Conservation (phyloP, 768 basidiomycete species). For the Suillus hirtellus region DNA sequence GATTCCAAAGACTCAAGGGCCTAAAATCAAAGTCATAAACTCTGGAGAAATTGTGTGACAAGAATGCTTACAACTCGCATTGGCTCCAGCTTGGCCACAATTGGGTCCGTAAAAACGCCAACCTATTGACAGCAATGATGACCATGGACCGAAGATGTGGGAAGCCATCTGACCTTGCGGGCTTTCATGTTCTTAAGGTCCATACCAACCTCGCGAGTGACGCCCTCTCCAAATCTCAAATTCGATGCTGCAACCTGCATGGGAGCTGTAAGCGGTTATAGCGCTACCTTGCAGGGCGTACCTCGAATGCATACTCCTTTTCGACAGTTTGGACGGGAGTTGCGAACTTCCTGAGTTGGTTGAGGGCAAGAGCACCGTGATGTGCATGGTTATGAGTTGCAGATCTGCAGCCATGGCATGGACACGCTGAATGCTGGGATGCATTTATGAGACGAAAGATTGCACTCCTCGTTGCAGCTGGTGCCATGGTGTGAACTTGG, state of each 20-base stretch:
- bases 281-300: slow-evolving; percentile 23
- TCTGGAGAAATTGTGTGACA: neutral
- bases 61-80: slow-evolving; percentile 68
- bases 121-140: slow-evolving; percentile 52
- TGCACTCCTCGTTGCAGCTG: slow-evolving; percentile 51
- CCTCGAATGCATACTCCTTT: slow-evolving; percentile 94
- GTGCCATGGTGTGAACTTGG: slow-evolving; percentile 32
- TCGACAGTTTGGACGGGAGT: slow-evolving; percentile 70
- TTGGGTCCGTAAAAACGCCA: slow-evolving; percentile 91
- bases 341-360: slow-evolving; percentile 71
- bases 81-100: slow-evolving; percentile 75
- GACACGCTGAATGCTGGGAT: slow-evolving; percentile 72
- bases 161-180: slow-evolving; percentile 57
- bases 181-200: slow-evolving; percentile 94
- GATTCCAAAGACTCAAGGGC: slow-evolving; percentile 78
- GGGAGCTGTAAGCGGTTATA: neutral
- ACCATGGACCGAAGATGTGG: slow-evolving; percentile 9
- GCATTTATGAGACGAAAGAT: slow-evolving; percentile 77
- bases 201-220: slow-evolving; percentile 89
- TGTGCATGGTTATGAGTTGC: slow-evolving; percentile 41
- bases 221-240: slow-evolving; percentile 86
- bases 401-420: slow-evolving; percentile 71
- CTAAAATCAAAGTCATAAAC: slow-evolving; percentile 37
- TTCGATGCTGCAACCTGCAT: slow-evolving; percentile 81
- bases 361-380: slow-evolving; percentile 41